Evolutionary conservation across 106 monocot species (phyloP), one percentile per base, ranked within the genome.

Genomic region (Chionographis japonica): DNA sequence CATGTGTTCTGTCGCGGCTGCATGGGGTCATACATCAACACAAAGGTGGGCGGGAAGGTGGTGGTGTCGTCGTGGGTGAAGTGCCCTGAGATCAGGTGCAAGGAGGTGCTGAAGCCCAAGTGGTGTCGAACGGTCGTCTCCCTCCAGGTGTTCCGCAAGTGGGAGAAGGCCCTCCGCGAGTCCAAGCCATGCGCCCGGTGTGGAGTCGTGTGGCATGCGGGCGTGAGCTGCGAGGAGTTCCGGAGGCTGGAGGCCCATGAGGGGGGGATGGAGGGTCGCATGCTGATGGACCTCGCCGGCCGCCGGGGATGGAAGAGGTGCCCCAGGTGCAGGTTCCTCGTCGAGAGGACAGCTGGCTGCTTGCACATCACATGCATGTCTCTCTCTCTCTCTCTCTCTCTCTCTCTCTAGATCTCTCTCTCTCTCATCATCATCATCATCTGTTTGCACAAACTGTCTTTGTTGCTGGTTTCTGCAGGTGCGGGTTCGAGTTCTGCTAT

Each of bases 271-370:
- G 75, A 80, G 66, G 92, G 83, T 68, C 38, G 76, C 6, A 54
- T 86, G 68, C 68, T 92, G 58, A 49, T 80, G 54, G 27, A 81
- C 54, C 6, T 83, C 35, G 88, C 80, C 1, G 69, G 72, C 65
- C n/a, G 20, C 1, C 74, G 61, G 49, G 65, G 76, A 8, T 88
- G 92, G 85, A 67, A 72, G 77, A 78, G 78, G 69, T 92, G 92
- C 59, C 85, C 88, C 0, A 54, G 11, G 6, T 92, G 88, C 75
- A 78, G 58, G 72, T 88, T 75, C 53, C 85, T 54, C 52, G 85
- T 88, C 19, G 88, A 92, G 73, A 92, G 62, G 78, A 74, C 12
- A 10, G 43, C 73, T 0, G 88, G 88, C 11, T 92, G 88, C 68
- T 14, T 66, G 57, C 80, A 78, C 73, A 76, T 86, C 8, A 78